phyloP scores from a whole-genome alignment of 1,284 basidiomycete genomes.

The Gomphus sp. region DNA sequence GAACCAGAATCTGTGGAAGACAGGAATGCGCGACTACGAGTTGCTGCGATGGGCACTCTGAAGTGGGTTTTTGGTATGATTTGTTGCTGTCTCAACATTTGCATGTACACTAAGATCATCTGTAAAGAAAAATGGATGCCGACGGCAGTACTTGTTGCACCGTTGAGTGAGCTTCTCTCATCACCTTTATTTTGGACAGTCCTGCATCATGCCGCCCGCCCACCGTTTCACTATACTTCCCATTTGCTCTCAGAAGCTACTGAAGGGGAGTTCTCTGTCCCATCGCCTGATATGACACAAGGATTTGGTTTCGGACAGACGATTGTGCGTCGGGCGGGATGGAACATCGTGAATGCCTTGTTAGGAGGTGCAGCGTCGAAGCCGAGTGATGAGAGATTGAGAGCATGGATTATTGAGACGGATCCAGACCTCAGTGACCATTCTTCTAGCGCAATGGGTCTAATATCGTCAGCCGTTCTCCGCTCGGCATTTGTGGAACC shows the following conservation, averaged over 20 bases:
- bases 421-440: neutral
- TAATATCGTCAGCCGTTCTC: conserved; percentile 52
- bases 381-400: conserved; percentile 33
- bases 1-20: conserved; percentile 61
- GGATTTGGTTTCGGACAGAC: conserved; percentile 57
- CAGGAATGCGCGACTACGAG: conserved; percentile 59
- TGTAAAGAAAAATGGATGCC: conserved; percentile 15
- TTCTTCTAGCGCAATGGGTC: neutral
- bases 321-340: conserved; percentile 49
- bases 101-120: conserved; percentile 7
- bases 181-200: conserved; percentile 53
- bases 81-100: conserved; percentile 10
- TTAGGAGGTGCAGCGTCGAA: conserved; percentile 22
- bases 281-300: conserved; percentile 14
- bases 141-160: conserved; percentile 18
- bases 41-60: conserved; percentile 64
- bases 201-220: conserved; percentile 34
- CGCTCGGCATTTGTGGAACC: conserved; percentile 72
- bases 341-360: conserved; percentile 36
- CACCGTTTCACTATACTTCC: conserved; percentile 31
- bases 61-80: conserved; percentile 54
- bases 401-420: neutral
- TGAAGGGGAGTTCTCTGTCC: conserved; percentile 19
- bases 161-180: conserved; percentile 32
- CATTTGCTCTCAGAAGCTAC: conserved; percentile 2